Evolutionary conservation across 2,329 filamentous ascomycete species (phyloP).

Genomic region (Colletotrichum sp.): DNA sequence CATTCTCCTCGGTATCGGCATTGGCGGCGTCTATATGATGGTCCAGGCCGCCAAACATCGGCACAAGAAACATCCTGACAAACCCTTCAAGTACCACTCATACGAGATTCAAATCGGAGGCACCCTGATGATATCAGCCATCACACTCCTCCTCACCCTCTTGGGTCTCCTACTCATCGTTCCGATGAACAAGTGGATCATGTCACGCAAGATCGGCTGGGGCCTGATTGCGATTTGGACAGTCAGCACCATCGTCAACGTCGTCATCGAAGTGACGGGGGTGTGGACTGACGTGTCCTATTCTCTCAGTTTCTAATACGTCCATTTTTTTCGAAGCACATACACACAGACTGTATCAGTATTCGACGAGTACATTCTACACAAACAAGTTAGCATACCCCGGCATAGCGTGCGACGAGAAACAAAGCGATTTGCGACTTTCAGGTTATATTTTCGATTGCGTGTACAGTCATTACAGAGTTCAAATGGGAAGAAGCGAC

Average conservation of each 20-base stretch:
- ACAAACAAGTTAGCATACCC: neutral
- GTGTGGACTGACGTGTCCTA: slow-evolving; percentile 45
- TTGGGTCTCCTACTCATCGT: slow-evolving; percentile 79
- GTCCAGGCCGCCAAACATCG: slow-evolving; percentile 70
- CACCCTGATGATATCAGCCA: slow-evolving; percentile 82
- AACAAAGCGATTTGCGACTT: neutral
- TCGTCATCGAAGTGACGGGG: slow-evolving; percentile 77
- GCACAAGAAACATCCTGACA: slow-evolving; percentile 70
- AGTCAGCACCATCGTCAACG: slow-evolving; percentile 79
- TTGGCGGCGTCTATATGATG: slow-evolving; percentile 89
- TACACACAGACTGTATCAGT: neutral
- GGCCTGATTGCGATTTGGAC: slow-evolving; percentile 81
- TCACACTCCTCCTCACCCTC: slow-evolving; percentile 83
- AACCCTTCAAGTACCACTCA: slow-evolving; percentile 69
- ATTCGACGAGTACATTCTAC: neutral
- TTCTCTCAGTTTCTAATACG: neutral
- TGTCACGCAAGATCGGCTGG: slow-evolving; percentile 84
- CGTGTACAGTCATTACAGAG: slow-evolving; percentile 8
- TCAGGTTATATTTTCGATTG: neutral
- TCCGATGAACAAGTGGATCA: slow-evolving; percentile 83
- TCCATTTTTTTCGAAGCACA: neutral
- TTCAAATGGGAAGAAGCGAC: neutral
- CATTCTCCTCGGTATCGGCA: slow-evolving; percentile 91
- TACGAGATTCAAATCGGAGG: slow-evolving; percentile 86
- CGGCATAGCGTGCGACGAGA: slow-evolving; percentile 12